phyloP scores from a whole-genome alignment of 768 basidiomycete genomes.

The Artomyces pyxidatus region DNA sequence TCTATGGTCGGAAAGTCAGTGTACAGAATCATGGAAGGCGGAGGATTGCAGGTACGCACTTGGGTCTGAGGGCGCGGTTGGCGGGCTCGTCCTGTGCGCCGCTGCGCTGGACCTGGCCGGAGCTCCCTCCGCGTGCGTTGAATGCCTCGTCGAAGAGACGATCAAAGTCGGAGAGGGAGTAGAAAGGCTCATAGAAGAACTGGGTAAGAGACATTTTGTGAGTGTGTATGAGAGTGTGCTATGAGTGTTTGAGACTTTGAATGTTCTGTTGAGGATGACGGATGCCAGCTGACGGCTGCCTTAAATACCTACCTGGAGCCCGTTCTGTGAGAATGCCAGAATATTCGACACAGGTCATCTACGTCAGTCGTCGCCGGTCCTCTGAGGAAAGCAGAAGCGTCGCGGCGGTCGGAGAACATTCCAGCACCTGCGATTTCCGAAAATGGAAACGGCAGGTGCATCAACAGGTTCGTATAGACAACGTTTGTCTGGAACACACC shows the following conservation, averaged over 20 bases:
- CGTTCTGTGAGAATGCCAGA: background rate
- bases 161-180: constrained; percentile 31
- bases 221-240: background rate
- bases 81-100: background rate
- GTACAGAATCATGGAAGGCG: background rate
- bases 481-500: too few relatives aligned
- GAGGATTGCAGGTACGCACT: background rate
- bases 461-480: too few relatives aligned
- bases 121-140: constrained; percentile 13
- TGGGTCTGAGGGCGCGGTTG: constrained; percentile 7
- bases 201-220: constrained; percentile 26
- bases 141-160: constrained; percentile 36
- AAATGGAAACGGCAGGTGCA: background rate
- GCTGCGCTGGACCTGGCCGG: background rate
- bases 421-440: background rate
- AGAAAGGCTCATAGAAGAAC: constrained; percentile 35
- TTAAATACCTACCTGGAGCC: background rate
- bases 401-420: background rate
- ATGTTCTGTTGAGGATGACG: background rate
- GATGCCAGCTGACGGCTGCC: background rate
- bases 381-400: background rate
- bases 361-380: background rate
- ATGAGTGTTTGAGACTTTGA: too few relatives aligned
- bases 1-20: constrained; percentile 23
- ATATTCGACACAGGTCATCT: background rate